These are phyloP conservation scores for Tetradesmus lagerheimii DNA, from an alignment of 139 green algal species.

Conservation along the genomic window DNA sequence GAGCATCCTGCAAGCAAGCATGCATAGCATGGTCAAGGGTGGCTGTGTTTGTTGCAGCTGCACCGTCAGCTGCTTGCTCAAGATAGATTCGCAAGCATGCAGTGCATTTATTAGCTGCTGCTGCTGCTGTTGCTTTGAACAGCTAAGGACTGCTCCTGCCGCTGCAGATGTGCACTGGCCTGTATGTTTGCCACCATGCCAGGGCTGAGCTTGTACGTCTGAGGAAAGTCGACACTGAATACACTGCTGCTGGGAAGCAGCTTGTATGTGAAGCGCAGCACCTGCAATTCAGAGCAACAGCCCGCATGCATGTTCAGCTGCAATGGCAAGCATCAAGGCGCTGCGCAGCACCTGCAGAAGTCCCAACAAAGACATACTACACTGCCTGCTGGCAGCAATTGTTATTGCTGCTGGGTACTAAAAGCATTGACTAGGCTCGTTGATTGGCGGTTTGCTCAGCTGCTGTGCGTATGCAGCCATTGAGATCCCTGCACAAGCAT, in stretches of 20 bases:
- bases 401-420: not conserved
- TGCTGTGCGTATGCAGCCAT: not conserved
- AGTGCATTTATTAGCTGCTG: not conserved
- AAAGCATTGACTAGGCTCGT: not conserved
- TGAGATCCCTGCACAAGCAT: not conserved
- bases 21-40: not conserved
- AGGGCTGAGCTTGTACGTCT: constrained; percentile 72
- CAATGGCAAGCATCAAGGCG: not conserved
- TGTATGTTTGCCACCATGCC: constrained; percentile 75
- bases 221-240: constrained; percentile 85
- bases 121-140: not conserved
- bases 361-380: too few relatives aligned
- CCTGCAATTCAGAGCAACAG: constrained; percentile 32
- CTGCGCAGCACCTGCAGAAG: not conserved
- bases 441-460: not conserved
- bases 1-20: not conserved
- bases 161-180: constrained; percentile 49
- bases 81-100: not conserved
- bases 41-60: not conserved
- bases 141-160: too few relatives aligned
- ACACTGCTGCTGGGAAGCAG: constrained; percentile 70
- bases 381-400: not conserved
- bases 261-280: constrained; percentile 71
- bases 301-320: not conserved
- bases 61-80: not conserved